Conservation (phyloP, 2,329 filamentous ascomycete species). For the Paecilomyces sp. region DNA sequence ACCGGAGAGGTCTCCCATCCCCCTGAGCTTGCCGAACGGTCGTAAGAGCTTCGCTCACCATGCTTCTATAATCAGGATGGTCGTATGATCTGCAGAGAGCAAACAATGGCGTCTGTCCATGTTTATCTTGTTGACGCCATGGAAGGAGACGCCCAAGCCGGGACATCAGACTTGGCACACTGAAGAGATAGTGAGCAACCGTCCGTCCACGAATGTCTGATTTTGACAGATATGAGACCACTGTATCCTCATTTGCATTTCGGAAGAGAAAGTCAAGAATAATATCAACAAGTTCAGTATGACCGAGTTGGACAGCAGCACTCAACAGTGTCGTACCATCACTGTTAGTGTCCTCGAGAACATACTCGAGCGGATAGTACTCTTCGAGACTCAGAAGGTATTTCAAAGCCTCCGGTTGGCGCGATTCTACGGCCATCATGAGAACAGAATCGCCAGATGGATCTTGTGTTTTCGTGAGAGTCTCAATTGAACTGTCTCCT, state of each 20-base stretch:
- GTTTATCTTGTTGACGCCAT: slow-evolving; percentile 88
- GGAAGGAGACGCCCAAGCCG: slow-evolving; percentile 71
- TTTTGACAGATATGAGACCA: slow-evolving; percentile 62
- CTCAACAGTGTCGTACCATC: slow-evolving; percentile 85
- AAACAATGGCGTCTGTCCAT: slow-evolving; percentile 96
- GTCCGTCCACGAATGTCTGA: slow-evolving; percentile 84
- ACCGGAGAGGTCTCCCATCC: slow-evolving; percentile 71
- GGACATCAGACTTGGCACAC: slow-evolving; percentile 72
- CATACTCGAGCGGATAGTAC: slow-evolving; percentile 62
- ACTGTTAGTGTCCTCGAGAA: slow-evolving; percentile 80
- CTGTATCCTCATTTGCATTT: slow-evolving; percentile 46
- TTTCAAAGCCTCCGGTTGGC: slow-evolving; percentile 62
- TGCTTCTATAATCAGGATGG: slow-evolving; percentile 73
- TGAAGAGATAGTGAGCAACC: slow-evolving; percentile 92
- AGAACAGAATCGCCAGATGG: slow-evolving; percentile 70
- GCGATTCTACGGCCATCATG: slow-evolving; percentile 77
- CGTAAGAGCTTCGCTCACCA: slow-evolving; percentile 77
- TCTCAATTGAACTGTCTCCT: slow-evolving; percentile 77
- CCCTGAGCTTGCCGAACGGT: slow-evolving; percentile 67
- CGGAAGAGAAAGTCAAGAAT: slow-evolving; percentile 65
- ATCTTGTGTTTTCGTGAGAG: slow-evolving; percentile 50
- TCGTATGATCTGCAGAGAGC: slow-evolving; percentile 94
- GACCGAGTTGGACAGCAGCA: slow-evolving; percentile 79
- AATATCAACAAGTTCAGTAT: slow-evolving; percentile 65
- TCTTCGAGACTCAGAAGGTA: slow-evolving; percentile 73